A percentile compares a stretch with the other conserved stretches of the same genome.
Evolutionary conservation across 2,329 filamentous ascomycete species (phyloP).

Genomic region (Fusarium euwallaceae): DNA sequence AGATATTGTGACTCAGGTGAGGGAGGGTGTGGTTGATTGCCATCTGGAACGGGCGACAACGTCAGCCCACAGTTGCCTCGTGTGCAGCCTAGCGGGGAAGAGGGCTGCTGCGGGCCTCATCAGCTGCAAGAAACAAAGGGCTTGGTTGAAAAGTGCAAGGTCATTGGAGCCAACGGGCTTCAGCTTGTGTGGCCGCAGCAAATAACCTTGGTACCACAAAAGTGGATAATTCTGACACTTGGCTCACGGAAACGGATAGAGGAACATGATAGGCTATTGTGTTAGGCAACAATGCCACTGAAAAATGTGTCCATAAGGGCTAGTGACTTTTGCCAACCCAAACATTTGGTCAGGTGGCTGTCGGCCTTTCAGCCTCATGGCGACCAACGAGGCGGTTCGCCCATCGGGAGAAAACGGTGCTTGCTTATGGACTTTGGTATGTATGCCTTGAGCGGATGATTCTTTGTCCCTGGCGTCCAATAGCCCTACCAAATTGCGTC

Average conservation of each 20-base stretch:
- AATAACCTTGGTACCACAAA: not conserved
- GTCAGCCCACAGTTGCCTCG: slow-evolving; percentile 1
- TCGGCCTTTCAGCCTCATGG: not conserved
- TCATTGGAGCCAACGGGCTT: not conserved
- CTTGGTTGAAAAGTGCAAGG: not conserved
- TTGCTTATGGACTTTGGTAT: not conserved
- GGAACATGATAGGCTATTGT: not conserved
- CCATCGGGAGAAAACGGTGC: not conserved
- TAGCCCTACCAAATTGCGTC: not conserved
- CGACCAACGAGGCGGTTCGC: not conserved
- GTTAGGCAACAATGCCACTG: not conserved
- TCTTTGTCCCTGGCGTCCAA: not conserved
- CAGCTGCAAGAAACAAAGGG: not conserved
- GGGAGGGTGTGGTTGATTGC: not conserved
- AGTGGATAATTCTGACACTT: slow-evolving; percentile 4
- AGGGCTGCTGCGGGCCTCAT: not conserved
- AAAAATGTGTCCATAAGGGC: not conserved
- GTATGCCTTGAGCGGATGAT: not conserved
- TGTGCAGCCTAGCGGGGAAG: not conserved
- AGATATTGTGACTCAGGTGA: not conserved
- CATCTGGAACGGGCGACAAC: not conserved
- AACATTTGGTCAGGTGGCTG: not conserved
- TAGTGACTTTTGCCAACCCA: not conserved
- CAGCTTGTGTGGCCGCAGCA: not conserved
- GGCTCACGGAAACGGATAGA: not conserved